Conservation (phyloP, 2,329 filamentous ascomycete genomes). For the Phyllosticta paracitricarpa region DNA sequence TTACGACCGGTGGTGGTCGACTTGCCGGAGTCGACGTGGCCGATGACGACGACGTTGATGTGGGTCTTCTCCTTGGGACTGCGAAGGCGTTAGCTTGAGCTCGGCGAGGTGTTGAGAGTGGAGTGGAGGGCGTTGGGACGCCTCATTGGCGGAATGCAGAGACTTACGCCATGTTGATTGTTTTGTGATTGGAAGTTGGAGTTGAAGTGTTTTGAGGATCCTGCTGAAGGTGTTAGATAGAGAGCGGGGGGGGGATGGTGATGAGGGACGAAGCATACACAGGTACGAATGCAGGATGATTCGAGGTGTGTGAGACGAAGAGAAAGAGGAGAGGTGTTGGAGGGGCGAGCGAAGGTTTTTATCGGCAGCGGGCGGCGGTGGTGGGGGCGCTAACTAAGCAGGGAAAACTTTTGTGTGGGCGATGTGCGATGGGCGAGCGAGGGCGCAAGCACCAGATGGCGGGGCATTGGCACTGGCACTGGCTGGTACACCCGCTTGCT, state of each 20-base stretch:
- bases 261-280: slow-evolving; percentile 9
- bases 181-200: slow-evolving; percentile 27
- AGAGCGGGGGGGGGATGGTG: neutral
- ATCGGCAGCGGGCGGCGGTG: slow-evolving; percentile 10
- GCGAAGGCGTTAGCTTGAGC: slow-evolving; percentile 15
- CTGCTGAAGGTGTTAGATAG: slow-evolving; percentile 7
- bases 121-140: slow-evolving; percentile 3
- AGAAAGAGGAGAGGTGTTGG: slow-evolving; percentile 10
- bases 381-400: slow-evolving; percentile 12
- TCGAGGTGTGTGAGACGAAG: slow-evolving; percentile 18
- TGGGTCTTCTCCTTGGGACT: slow-evolving; percentile 87
- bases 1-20: slow-evolving; percentile 84
- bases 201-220: slow-evolving; percentile 22
- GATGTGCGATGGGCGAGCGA: slow-evolving; percentile 5
- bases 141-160: slow-evolving; percentile 5
- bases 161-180: slow-evolving; percentile 54
- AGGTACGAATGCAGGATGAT: slow-evolving; percentile 17
- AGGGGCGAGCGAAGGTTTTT: slow-evolving; percentile 10
- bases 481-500: neutral
- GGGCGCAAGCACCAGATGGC: slow-evolving; percentile 7
- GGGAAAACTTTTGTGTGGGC: slow-evolving; percentile 9
- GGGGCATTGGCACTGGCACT: neutral
- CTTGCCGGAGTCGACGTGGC: slow-evolving; percentile 99
- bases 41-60: slow-evolving; percentile 94
- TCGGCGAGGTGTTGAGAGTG: neutral